Evolutionary conservation across 805 yeast genomes (phyloP), one percentile per base, ranked within the genome.

Genomic region (Kluyveromyces aestuarii): DNA sequence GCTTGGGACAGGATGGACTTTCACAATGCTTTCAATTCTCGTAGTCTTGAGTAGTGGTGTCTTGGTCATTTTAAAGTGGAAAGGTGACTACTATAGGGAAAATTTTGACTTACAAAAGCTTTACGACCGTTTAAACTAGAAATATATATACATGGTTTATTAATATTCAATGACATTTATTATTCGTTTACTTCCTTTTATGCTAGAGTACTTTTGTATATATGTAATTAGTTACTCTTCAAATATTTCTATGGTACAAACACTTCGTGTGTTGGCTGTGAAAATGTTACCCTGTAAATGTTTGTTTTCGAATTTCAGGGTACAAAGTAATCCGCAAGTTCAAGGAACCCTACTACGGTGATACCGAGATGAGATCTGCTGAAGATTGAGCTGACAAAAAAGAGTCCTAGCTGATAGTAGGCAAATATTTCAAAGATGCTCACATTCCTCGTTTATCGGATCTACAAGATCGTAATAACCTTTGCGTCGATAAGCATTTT

Each of bases 1-100:
- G 0, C 70, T 87, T 60, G 87, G 88, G 0, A 69, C 77, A 2
- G 96, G 96, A 0, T 79, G 84, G 55, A 68, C 86, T 48, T 81
- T 77, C 55, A 72, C 84, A 4, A 82, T 87, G 58, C 66, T 82
- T 47, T 80, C 85, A 2, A 84, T 87, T 9, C 55, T 82, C 2
- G 70, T 81, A 11, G 56, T 74, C 1, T 66, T 72, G 1, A 56
- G 77, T 18, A 66, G 81, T 2, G 41, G 68, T 1, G 56, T 72
- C 2, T 58, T 84, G 27, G 27, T 73, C 2, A 54, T 77, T 4
- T 66, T 83, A 53, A 82, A 81, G 60, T 67, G 57, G 50, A 68
- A 68, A 33, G 87, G 90, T 21, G 74, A 74, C n/a, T 57, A 74
- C 48, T 80, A 83, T 76, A 73, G 90, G 56, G 82, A 81, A 43